A percentile compares a stretch with the other conserved stretches of the same genome.
Conservation (phyloP, 257 asterid species). For the Perilla frutescens region DNA sequence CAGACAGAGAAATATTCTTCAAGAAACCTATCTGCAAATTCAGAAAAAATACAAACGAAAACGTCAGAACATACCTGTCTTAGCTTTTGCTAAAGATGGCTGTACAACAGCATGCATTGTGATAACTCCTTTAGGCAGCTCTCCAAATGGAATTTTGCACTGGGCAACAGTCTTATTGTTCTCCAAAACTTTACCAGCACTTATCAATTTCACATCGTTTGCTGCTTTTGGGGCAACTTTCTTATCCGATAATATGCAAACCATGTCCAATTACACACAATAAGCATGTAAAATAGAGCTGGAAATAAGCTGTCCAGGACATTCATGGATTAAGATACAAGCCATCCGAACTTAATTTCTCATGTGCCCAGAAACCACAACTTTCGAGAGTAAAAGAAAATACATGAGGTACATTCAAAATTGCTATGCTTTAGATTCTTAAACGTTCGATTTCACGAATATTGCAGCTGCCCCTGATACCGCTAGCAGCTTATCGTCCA, state of each 20-base stretch:
- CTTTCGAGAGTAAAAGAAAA: background rate
- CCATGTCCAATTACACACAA: conserved; percentile 25
- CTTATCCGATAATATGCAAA: conserved; percentile 56
- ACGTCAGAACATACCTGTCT: conserved; percentile 55
- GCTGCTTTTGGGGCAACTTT: conserved; percentile 79
- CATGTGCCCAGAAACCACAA: conserved; percentile 1
- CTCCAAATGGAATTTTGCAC: conserved; percentile 83
- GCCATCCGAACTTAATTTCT: background rate
- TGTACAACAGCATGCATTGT: conserved; percentile 96
- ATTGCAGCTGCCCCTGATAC: background rate
- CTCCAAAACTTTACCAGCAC: conserved; percentile 84
- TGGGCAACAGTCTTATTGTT: conserved; percentile 82
- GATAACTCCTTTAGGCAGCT: conserved; percentile 69
- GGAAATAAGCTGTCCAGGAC: background rate
- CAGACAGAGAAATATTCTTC: background rate
- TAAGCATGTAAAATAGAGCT: background rate
- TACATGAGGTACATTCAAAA: background rate
- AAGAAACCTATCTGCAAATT: conserved; percentile 17
- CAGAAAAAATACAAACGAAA: background rate
- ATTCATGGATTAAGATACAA: conserved; percentile 8
- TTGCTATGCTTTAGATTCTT: conserved; percentile 4
- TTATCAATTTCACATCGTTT: conserved; percentile 78
- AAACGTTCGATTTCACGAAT: background rate
- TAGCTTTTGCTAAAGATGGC: conserved; percentile 76
- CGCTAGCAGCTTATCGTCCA: background rate